Evolutionary conservation across 345 rosid species (phyloP), one percentile per base, ranked within the genome.

Genomic region (Bruguiera parviflora): DNA sequence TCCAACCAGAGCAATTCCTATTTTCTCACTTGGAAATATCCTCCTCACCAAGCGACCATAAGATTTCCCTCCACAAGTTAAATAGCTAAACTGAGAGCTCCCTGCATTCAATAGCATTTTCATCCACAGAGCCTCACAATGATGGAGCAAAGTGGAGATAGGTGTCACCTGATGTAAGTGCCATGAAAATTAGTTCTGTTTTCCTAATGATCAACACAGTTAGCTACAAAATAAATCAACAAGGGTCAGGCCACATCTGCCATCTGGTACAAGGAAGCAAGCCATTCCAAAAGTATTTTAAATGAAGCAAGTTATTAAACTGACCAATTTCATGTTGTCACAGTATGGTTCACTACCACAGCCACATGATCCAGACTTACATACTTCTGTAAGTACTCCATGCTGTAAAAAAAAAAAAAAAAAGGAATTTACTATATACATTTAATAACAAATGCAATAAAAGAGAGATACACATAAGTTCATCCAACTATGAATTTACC

Each of bases 1-100:
- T 81, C 98, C 97, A 65, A 87, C 81, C 79, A 94, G 77, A 77
- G 82, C 58, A 63, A 86, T 49, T 61, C 89, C 87, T 64, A 83
- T 70, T 59, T 83, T 82, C 65, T 84, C 74, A 76, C 92, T 86
- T 31, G 63, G 69, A 74, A 94, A 68, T 71, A 73, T 84, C 80
- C 74, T 87, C 80, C 81, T 81, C 63, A 62, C 61, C 65, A 85
- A 71, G 22, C 10, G 82, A 75, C 75, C n/a, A 63, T 63, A 68
- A 55, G 68, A 72, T 74, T 73, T 70, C 61, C 60, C 75, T 55
- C 51, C 81, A 65, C 71, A 68, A 22, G 80, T 71, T 20, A 70
- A 51, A 63, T 67, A 64, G 58, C 82, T 39, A 31, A 19, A 37
- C 67, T 32, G 64, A 70, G 53, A 66, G 66, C 71, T 62, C 37